These are phyloP conservation scores for Chrysosporium keratinophilum DNA, from an alignment of 2,329 filamentous ascomycete genomes.

Conservation along the genomic window DNA sequence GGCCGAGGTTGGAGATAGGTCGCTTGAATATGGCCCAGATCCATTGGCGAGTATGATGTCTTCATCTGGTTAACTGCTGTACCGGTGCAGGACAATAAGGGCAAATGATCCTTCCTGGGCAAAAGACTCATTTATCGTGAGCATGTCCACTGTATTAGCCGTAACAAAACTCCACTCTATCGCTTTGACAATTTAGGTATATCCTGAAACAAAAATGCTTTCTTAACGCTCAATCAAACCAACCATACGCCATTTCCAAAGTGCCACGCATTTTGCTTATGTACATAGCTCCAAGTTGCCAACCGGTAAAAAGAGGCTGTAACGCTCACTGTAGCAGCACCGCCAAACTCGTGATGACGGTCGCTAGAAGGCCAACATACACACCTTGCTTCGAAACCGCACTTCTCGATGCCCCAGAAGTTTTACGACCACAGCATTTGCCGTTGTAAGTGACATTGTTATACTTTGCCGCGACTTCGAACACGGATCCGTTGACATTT, in stretches of 20 bases:
- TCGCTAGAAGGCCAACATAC: neutral
- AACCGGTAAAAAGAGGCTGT: neutral
- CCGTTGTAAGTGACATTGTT: constrained; percentile 62
- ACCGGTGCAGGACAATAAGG: neutral
- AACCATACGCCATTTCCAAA: neutral
- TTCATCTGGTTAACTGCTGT: neutral
- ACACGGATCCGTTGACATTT: constrained; percentile 59
- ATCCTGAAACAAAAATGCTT: neutral
- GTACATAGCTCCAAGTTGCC: neutral
- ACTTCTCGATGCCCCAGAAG: constrained; percentile 10
- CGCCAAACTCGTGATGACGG: neutral
- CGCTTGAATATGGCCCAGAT: neutral
- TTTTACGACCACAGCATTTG: constrained; percentile 29
- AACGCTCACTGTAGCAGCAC: neutral
- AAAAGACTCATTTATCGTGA: neutral
- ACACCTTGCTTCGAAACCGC: neutral
- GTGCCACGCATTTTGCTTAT: neutral
- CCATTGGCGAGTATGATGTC: neutral
- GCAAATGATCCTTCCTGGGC: no score
- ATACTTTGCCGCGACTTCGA: constrained; percentile 57
- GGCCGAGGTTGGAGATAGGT: constrained; percentile 7
- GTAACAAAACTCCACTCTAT: no score
- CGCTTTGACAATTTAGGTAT: no score
- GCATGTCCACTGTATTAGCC: no score
- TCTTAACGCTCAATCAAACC: neutral